A percentile compares a stretch with the other conserved stretches of the same genome.
phyloP scores from a whole-genome alignment of 352 stramenopile genomes.

The Phytophthora cryptogea region DNA sequence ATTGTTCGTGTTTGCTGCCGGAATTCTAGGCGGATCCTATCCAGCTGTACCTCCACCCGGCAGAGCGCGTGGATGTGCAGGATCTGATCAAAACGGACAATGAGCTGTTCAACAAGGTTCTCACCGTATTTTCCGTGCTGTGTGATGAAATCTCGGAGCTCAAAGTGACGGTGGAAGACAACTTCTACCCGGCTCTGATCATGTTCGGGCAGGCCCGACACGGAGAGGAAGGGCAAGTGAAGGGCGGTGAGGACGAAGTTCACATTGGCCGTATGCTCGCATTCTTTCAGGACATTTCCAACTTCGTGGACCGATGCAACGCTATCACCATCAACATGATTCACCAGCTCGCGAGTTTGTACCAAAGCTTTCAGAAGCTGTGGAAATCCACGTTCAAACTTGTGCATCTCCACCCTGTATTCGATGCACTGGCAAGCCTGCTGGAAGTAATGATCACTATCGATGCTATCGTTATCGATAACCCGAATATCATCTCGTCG shows the following conservation, averaged over 20 bases:
- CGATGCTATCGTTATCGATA: conserved; percentile 88
- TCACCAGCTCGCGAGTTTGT: conserved; percentile 89
- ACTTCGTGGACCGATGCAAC: conserved; percentile 91
- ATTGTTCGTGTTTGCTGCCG: neutral
- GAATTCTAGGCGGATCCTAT: conserved; percentile 72
- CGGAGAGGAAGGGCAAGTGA: conserved; percentile 70
- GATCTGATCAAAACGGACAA: conserved; percentile 91
- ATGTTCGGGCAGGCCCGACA: conserved; percentile 88
- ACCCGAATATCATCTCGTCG: conserved; percentile 81
- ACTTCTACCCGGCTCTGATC: conserved; percentile 88
- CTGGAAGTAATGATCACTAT: conserved; percentile 90
- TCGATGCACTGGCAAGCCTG: conserved; percentile 76
- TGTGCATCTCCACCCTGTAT: conserved; percentile 82
- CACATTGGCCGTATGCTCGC: conserved; percentile 88
- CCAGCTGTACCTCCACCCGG: conserved; percentile 79
- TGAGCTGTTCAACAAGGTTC: conserved; percentile 89
- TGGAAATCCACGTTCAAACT: conserved; percentile 91
- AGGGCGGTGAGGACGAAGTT: conserved; percentile 80
- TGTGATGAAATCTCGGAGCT: conserved; percentile 92
- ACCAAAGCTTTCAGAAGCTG: conserved; percentile 86
- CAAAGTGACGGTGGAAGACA: conserved; percentile 89
- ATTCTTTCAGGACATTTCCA: conserved; percentile 91
- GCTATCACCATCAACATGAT: conserved; percentile 90
- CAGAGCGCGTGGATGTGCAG: conserved; percentile 86
- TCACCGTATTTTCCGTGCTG: conserved; percentile 89